phyloP scores from a whole-genome alignment of 805 yeast genomes.

The Monosporozyma siamensis region DNA sequence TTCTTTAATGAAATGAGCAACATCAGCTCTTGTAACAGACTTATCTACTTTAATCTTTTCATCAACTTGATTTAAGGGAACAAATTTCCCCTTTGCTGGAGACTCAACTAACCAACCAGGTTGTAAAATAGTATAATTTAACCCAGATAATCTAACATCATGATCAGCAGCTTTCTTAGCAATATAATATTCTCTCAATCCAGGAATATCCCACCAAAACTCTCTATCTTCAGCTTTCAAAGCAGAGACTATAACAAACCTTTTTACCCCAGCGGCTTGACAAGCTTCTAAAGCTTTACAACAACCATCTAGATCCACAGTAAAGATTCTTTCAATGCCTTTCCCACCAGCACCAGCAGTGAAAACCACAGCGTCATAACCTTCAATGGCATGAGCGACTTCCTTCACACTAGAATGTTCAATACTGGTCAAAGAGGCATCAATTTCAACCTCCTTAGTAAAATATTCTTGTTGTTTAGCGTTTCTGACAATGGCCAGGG shows the following conservation, averaged over 20 bases:
- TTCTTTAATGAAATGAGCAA: conserved; percentile 39
- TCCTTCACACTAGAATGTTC: conserved; percentile 30
- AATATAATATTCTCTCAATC: conserved; percentile 42
- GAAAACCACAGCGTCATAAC: conserved; percentile 49
- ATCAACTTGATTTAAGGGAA: conserved; percentile 10
- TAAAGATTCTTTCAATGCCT: conserved; percentile 36
- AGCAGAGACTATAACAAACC: conserved; percentile 49
- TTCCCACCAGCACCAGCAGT: conserved; percentile 58
- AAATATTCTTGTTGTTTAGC: conserved; percentile 38
- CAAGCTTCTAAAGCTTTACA: conserved; percentile 49
- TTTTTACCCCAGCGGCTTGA: conserved; percentile 33
- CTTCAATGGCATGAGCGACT: conserved; percentile 34
- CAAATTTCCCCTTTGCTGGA: conserved; percentile 36
- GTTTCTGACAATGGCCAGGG: conserved; percentile 38
- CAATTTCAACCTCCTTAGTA: conserved; percentile 29
- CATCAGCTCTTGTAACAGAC: conserved; percentile 38
- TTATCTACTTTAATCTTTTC: conserved; percentile 7
- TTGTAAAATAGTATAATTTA: conserved; percentile 48
- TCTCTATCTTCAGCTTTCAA: conserved; percentile 43
- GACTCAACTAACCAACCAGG: conserved; percentile 34
- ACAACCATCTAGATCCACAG: conserved; percentile 56
- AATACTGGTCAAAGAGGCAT: conserved; percentile 33
- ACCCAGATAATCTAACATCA: conserved; percentile 31
- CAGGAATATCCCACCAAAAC: conserved; percentile 32
- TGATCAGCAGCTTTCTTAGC: conserved; percentile 56